Percentiles rank a stretch among this genome's conserved stretches.
Evolutionary conservation across 257 asterid genomes (phyloP).

Genomic region (Penstemon newberryi): DNA sequence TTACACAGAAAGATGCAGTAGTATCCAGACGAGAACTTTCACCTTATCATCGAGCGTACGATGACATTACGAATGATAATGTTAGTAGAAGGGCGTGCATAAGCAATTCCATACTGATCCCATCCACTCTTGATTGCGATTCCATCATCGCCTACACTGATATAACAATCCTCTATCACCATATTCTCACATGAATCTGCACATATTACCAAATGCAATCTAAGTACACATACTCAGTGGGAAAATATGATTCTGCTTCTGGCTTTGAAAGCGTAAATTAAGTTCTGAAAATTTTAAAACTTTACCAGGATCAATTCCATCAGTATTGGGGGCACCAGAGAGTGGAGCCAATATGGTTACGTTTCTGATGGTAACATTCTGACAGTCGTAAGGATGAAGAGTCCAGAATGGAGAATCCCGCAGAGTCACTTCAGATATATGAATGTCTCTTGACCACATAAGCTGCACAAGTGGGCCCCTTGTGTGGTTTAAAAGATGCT

Average conservation of each 20-base stretch:
- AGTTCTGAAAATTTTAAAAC: constrained; percentile 21
- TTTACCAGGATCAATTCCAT: constrained; percentile 96
- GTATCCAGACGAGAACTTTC: constrained; percentile 14
- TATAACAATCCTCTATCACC: constrained; percentile 80
- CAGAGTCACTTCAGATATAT: constrained; percentile 68
- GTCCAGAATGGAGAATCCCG: constrained; percentile 96
- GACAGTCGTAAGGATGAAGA: constrained; percentile 89
- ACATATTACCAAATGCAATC: constrained; percentile 26
- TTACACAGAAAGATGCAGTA: constrained; percentile 1
- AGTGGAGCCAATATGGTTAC: constrained; percentile 88
- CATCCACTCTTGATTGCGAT: constrained; percentile 97
- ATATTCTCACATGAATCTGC: constrained; percentile 83
- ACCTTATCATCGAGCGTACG: constrained; percentile 90
- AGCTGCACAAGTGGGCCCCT: constrained; percentile 95
- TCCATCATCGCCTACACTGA: constrained; percentile 90
- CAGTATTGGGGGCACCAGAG: constrained; percentile 87
- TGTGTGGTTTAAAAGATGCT: constrained; percentile 63
- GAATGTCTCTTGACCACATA: constrained; percentile 92
- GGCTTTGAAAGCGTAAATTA: constrained; percentile 10
- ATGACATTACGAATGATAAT: constrained; percentile 72
- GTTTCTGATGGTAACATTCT: constrained; percentile 69
- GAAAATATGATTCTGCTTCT: not conserved
- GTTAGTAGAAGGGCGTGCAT: constrained; percentile 75
- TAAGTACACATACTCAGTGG: not conserved
- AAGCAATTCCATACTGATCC: constrained; percentile 99